A percentile compares a stretch with the other conserved stretches of the same genome.
phyloP scores from a whole-genome alignment of 2,329 filamentous ascomycete species.

The Cladosporium velox region DNA sequence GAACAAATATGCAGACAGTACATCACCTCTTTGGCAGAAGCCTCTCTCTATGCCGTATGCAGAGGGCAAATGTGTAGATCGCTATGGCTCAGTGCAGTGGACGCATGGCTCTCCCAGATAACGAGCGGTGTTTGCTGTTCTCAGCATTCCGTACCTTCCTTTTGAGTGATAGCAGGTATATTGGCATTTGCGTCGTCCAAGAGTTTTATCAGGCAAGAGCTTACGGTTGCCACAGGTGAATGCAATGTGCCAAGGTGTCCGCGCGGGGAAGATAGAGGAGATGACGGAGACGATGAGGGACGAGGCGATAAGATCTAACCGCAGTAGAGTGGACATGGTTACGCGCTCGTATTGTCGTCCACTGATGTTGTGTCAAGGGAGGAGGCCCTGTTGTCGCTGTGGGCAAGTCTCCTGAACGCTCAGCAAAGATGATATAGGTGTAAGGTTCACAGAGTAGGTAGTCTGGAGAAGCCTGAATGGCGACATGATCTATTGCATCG shows the following conservation, averaged over 20 bases:
- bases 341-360: neutral
- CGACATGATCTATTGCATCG: neutral
- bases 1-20: too few relatives aligned
- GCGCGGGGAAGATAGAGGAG: constrained; percentile 3
- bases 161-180: constrained; percentile 1
- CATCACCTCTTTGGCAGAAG: neutral
- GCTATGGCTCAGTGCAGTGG: neutral
- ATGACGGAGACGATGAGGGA: neutral
- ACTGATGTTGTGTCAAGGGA: neutral
- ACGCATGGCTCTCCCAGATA: neutral
- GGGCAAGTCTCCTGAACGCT: neutral
- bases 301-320: neutral
- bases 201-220: neutral
- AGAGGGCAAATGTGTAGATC: neutral
- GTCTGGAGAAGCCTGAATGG: neutral
- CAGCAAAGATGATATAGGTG: neutral
- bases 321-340: neutral
- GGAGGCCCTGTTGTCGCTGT: neutral
- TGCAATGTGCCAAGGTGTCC: neutral
- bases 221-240: neutral
- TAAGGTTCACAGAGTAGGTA: neutral
- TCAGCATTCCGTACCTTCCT: neutral
- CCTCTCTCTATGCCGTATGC: neutral
- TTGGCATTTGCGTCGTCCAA: constrained; percentile 7
- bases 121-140: neutral